A percentile compares a stretch with the other conserved stretches of the same genome.
Conservation (phyloP, 1,284 basidiomycete genomes). For the Puccinia polysora region DNA sequence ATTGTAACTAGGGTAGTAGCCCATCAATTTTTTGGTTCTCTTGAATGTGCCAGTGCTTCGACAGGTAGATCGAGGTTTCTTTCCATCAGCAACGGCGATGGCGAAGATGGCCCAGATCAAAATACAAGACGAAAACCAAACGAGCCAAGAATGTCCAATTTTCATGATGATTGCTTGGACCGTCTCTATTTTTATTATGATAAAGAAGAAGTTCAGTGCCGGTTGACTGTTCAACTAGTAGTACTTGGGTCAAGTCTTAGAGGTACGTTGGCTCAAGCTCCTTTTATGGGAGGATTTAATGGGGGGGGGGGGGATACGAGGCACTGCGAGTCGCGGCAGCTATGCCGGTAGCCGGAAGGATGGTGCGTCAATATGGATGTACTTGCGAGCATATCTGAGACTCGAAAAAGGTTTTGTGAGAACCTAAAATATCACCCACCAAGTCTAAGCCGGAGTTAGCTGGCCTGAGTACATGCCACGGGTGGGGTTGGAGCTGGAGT, state of each 20-base stretch:
- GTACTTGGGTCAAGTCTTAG: too few species aligned
- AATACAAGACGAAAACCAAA: constrained; percentile 9
- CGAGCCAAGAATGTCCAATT: not conserved
- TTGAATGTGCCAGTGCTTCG: not conserved
- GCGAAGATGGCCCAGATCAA: not conserved
- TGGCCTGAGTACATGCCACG: too few species aligned
- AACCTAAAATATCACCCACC: too few species aligned
- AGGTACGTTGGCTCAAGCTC: not conserved
- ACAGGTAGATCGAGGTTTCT: not conserved
- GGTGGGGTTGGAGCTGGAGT: too few species aligned
- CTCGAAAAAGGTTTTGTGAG: not conserved
- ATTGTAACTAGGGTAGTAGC: constrained; percentile 37
- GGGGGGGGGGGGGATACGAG: not conserved
- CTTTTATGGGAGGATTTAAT: not conserved
- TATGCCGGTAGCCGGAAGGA: not conserved
- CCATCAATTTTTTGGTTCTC: constrained; percentile 22
- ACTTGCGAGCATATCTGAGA: not conserved
- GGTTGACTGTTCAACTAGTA: too few species aligned
- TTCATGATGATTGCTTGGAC: not conserved
- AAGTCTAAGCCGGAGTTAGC: too few species aligned
- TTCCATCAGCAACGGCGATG: not conserved
- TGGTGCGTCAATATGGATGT: not conserved
- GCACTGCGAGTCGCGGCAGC: too few species aligned
- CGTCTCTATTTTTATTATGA: too few species aligned
- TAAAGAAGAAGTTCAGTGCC: too few species aligned